Conservation (phyloP, 2,329 filamentous ascomycete species). For the Arthrocladium fulminans region DNA sequence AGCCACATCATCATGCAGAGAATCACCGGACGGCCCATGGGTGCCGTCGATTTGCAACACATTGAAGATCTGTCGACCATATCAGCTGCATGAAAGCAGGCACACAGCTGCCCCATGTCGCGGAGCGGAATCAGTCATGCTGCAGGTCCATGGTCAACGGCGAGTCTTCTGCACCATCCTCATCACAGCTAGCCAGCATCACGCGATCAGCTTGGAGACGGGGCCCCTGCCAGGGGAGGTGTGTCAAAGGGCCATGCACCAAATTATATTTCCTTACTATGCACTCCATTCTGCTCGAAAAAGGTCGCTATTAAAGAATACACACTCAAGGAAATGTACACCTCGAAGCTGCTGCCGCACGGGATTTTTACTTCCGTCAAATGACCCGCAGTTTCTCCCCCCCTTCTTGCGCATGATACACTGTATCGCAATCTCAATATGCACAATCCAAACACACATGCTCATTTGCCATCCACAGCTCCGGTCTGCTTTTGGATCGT, state of each 20-base stretch:
- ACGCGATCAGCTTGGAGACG: background rate
- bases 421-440: slow-evolving; percentile 14
- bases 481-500: slow-evolving; percentile 17
- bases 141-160: too few relatives aligned
- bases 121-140: too few relatives aligned
- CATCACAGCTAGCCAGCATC: too few relatives aligned
- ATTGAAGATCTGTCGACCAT: too few relatives aligned
- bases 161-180: too few relatives aligned
- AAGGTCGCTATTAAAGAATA: slow-evolving; percentile 10
- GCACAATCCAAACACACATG: slow-evolving; percentile 21
- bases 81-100: too few relatives aligned
- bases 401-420: slow-evolving; percentile 1
- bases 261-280: slow-evolving; percentile 1
- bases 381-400: background rate
- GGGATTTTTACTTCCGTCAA: background rate
- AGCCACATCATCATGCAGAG: background rate
- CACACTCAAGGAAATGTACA: slow-evolving; percentile 19
- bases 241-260: background rate
- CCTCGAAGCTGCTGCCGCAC: slow-evolving; percentile 7
- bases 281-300: slow-evolving; percentile 1
- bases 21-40: too few relatives aligned
- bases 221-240: background rate
- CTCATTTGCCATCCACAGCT: slow-evolving; percentile 21
- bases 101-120: too few relatives aligned
- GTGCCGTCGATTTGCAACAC: too few relatives aligned